These are phyloP conservation scores for Xylaria sp. DNA, from an alignment of 2,329 filamentous ascomycete genomes.

Conservation along the genomic window DNA sequence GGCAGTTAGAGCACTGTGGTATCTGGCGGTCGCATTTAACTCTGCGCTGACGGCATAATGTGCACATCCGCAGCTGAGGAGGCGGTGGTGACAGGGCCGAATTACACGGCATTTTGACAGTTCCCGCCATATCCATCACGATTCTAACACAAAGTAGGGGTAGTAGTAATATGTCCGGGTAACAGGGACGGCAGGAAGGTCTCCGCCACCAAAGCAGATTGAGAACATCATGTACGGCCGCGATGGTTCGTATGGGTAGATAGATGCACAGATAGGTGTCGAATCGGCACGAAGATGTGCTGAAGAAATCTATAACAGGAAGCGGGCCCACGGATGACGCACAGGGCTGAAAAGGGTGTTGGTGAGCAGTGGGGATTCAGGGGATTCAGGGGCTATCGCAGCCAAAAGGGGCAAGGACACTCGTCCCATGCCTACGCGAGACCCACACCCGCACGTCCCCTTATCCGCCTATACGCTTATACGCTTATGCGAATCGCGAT, in stretches of 20 bases:
- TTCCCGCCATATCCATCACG: slow-evolving; percentile 4
- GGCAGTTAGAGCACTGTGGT: slow-evolving; percentile 24
- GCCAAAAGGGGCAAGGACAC: background rate
- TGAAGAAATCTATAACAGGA: too few relatives aligned
- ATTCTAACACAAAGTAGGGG: background rate
- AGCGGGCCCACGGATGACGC: too few relatives aligned
- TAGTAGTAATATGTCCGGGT: background rate
- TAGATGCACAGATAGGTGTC: background rate
- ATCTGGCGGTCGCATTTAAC: slow-evolving; percentile 28
- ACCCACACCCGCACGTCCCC: too few relatives aligned
- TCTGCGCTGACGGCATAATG: slow-evolving; percentile 27
- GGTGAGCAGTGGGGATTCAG: background rate
- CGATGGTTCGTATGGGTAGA: background rate
- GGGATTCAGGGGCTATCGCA: background rate
- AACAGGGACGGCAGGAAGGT: background rate
- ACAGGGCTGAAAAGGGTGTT: background rate
- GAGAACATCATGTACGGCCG: slow-evolving; percentile 5
- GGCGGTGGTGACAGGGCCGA: slow-evolving; percentile 8
- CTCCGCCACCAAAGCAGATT: background rate
- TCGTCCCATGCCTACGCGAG: too few relatives aligned
- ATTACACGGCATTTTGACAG: background rate
- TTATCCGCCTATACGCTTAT: slow-evolving; percentile 1
- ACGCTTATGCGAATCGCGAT: slow-evolving; percentile 13
- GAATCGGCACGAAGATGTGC: too few relatives aligned
- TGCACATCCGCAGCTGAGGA: slow-evolving; percentile 22